Percentiles rank a stretch among this genome's conserved stretches.
phyloP scores from a whole-genome alignment of 2,329 filamentous ascomycete species.

The Fusarium verticillioides region DNA sequence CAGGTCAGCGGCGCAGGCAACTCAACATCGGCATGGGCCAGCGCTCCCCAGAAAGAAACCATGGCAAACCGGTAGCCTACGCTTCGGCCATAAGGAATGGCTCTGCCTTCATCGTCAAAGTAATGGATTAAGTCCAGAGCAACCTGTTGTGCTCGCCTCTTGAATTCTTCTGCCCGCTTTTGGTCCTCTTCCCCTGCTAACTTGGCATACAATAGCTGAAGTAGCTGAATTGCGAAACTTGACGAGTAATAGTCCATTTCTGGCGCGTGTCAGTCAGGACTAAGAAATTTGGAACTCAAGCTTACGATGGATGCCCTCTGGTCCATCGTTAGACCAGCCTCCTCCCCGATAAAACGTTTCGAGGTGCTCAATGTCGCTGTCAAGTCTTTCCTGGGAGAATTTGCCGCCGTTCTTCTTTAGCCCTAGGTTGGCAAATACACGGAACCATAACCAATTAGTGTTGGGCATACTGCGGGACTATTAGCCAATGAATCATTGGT shows the following conservation, averaged over 20 bases:
- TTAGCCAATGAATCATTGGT: constrained; percentile 7
- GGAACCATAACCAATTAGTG: constrained; percentile 81
- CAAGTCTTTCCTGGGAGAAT: constrained; percentile 75
- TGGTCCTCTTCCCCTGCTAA: constrained; percentile 75
- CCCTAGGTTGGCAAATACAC: constrained; percentile 84
- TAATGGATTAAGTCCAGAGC: constrained; percentile 81
- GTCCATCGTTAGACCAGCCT: constrained; percentile 86
- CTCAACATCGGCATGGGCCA: constrained; percentile 80
- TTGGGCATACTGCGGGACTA: constrained; percentile 70
- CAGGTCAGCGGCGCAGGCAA: constrained; percentile 77
- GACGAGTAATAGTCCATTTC: constrained; percentile 89
- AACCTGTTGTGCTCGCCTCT: constrained; percentile 71
- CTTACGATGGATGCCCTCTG: constrained; percentile 76
- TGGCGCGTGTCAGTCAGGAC: constrained; percentile 39
- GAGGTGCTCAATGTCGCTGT: constrained; percentile 80
- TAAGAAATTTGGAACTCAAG: background rate
- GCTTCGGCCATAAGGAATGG: constrained; percentile 81
- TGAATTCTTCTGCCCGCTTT: constrained; percentile 74
- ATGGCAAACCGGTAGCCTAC: constrained; percentile 87
- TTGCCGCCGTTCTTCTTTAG: constrained; percentile 78
- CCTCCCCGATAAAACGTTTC: constrained; percentile 85
- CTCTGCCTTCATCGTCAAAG: constrained; percentile 76
- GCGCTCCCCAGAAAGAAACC: constrained; percentile 83
- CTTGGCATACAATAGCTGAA: constrained; percentile 81
- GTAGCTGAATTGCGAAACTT: constrained; percentile 83